A percentile compares a stretch with the other conserved stretches of the same genome.
These are phyloP conservation scores for Paramecium bursaria DNA, from an alignment of 73 alveolate genomes.

Conservation along the genomic window DNA sequence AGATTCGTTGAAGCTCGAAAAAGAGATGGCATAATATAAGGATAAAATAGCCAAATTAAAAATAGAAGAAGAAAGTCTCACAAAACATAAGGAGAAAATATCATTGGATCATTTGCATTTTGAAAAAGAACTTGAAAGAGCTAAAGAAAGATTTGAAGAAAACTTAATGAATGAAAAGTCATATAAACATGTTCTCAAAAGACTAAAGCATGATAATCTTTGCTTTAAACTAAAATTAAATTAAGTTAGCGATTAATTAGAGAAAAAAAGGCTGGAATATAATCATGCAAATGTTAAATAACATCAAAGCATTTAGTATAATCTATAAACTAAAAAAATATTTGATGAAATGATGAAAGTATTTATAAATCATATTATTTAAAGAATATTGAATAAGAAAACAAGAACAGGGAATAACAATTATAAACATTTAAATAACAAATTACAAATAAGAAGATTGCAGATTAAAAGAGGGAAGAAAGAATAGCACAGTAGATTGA, in stretches of 20 bases:
- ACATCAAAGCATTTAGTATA: constrained; percentile 74
- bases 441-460: constrained; percentile 53
- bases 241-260: constrained; percentile 70
- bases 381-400: constrained; percentile 64
- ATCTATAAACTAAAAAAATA: constrained; percentile 75
- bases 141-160: constrained; percentile 76
- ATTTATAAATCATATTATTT: background rate
- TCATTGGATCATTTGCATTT: constrained; percentile 67
- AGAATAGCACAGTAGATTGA: constrained; percentile 60
- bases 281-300: constrained; percentile 76
- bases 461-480: constrained; percentile 71
- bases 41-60: constrained; percentile 5
- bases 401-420: constrained; percentile 62
- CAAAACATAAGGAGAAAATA: constrained; percentile 40
- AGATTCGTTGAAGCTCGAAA: constrained; percentile 8
- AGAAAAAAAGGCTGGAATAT: constrained; percentile 61
- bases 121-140: constrained; percentile 63
- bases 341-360: constrained; percentile 78
- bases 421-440: constrained; percentile 60
- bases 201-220: constrained; percentile 85
- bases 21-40: constrained; percentile 41
- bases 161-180: constrained; percentile 72
- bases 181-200: constrained; percentile 78
- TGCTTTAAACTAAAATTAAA: constrained; percentile 77
- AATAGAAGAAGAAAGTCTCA: background rate